A percentile compares a stretch with the other conserved stretches of the same genome.
phyloP scores from a whole-genome alignment of 192 early-diverging fungal species.

The Endogone sp. region DNA sequence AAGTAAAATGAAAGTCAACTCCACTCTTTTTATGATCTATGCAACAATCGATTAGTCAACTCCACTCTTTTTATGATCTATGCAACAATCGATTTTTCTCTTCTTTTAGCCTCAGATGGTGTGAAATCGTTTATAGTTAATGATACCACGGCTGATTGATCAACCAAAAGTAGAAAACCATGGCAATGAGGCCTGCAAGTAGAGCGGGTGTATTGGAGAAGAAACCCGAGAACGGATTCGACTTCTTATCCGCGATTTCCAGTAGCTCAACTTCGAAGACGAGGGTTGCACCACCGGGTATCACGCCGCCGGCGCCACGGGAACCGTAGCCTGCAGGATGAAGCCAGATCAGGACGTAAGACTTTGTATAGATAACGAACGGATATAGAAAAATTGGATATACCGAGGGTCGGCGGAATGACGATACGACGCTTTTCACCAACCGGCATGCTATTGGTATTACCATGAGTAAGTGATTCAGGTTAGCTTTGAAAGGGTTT shows the following conservation, averaged over 20 bases:
- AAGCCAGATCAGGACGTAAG: not conserved
- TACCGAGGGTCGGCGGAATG: constrained; percentile 61
- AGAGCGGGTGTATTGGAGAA: not conserved
- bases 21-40: too few relatives aligned
- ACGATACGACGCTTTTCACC: constrained; percentile 74
- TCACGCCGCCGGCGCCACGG: constrained; percentile 68
- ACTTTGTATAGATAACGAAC: not conserved
- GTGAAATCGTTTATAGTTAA: not conserved
- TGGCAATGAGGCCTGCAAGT: not conserved
- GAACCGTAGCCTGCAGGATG: constrained; percentile 67
- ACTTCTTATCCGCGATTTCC: constrained; percentile 28
- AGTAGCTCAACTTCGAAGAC: constrained; percentile 70
- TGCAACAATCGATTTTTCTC: too few relatives aligned
- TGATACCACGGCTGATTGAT: not conserved
- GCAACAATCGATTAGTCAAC: too few relatives aligned
- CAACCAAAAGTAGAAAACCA: not conserved
- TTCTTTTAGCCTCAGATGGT: not conserved
- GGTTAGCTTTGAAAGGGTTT: too few relatives aligned
- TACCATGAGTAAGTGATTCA: not conserved
- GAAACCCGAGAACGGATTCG: not conserved
- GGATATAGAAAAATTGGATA: too few relatives aligned
- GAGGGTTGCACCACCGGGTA: constrained; percentile 75
- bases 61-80: too few relatives aligned
- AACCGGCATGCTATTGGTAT: constrained; percentile 58
- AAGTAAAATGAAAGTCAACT: too few relatives aligned